A percentile compares a stretch with the other conserved stretches of the same genome.
Evolutionary conservation across 2,329 filamentous ascomycete species (phyloP).

Genomic region (Stylonectria norvegica): DNA sequence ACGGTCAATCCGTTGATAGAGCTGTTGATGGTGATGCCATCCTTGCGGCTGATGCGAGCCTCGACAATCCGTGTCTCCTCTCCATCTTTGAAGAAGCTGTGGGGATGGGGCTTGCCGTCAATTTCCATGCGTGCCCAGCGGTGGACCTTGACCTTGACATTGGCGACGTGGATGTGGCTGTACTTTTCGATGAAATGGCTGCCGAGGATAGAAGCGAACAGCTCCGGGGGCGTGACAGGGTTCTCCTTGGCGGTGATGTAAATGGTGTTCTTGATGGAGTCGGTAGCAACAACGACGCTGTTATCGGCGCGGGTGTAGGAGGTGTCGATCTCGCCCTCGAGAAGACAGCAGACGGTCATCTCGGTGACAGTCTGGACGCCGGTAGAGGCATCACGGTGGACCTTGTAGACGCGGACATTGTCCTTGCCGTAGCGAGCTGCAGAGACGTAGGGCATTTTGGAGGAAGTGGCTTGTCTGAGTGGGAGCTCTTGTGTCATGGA

Average conservation of each 20-base stretch:
- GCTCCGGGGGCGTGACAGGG: slow-evolving; percentile 87
- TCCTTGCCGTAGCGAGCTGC: slow-evolving; percentile 86
- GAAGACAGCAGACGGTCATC: slow-evolving; percentile 88
- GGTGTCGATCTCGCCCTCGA: slow-evolving; percentile 86
- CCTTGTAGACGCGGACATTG: slow-evolving; percentile 97
- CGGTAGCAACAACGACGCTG: slow-evolving; percentile 89
- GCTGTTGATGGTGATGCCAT: slow-evolving; percentile 72
- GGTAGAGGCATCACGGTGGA: slow-evolving; percentile 72
- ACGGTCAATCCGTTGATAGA: slow-evolving; percentile 80
- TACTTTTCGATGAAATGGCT: slow-evolving; percentile 88
- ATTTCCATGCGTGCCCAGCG: slow-evolving; percentile 87
- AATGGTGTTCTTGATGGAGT: slow-evolving; percentile 96
- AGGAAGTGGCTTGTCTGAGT: slow-evolving; percentile 11
- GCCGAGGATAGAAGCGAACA: slow-evolving; percentile 81
- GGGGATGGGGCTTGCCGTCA: slow-evolving; percentile 86
- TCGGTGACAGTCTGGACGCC: slow-evolving; percentile 84
- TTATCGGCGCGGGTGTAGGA: slow-evolving; percentile 95
- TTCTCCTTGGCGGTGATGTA: slow-evolving; percentile 94
- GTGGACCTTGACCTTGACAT: slow-evolving; percentile 79
- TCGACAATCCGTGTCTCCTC: slow-evolving; percentile 83
- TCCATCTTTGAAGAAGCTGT: slow-evolving; percentile 90
- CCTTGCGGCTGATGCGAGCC: slow-evolving; percentile 61
- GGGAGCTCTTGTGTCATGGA: slow-evolving; percentile 14
- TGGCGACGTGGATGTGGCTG: slow-evolving; percentile 78
- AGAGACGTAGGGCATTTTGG: slow-evolving; percentile 52